Evolutionary conservation across 2,329 filamentous ascomycete species (phyloP).

Genomic region (Cordyceps farinosa): DNA sequence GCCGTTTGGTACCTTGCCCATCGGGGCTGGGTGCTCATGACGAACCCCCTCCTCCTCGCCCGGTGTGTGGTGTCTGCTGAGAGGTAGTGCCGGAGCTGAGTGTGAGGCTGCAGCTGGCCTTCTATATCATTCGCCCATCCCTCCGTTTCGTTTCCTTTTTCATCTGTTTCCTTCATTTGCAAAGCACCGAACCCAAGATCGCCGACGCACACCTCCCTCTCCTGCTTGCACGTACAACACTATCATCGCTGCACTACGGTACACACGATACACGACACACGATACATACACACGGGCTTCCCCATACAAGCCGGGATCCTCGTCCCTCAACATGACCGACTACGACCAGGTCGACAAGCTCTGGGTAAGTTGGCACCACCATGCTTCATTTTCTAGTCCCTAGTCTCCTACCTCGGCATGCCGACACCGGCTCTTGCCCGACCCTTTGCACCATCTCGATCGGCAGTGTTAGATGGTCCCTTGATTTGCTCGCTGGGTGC

Average conservation of each 20-base stretch:
- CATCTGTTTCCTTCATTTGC: not conserved
- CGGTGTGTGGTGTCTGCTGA: not conserved
- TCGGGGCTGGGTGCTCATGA: not conserved
- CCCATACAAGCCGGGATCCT: not conserved
- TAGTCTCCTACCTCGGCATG: not conserved
- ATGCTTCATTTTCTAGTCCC: not conserved
- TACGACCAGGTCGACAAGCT: constrained; percentile 38
- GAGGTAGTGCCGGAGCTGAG: not conserved
- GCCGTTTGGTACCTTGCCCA: not conserved
- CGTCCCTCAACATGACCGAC: constrained; percentile 5
- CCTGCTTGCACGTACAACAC: too few relatives aligned
- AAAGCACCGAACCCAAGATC: not conserved
- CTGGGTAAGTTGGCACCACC: constrained; percentile 39
- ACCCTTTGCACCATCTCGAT: not conserved
- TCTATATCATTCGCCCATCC: constrained; percentile 9
- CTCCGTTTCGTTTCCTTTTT: not conserved
- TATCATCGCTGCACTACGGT: not conserved
- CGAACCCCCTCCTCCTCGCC: not conserved
- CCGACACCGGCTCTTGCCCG: not conserved
- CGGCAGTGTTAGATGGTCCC: constrained; percentile 2
- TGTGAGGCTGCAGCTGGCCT: constrained; percentile 5
- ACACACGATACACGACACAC: not conserved
- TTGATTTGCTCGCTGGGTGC: not conserved
- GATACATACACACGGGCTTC: not conserved
- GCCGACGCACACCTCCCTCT: not conserved